phyloP scores from a whole-genome alignment of 768 basidiomycete species.

The Pleurotus giganteus region DNA sequence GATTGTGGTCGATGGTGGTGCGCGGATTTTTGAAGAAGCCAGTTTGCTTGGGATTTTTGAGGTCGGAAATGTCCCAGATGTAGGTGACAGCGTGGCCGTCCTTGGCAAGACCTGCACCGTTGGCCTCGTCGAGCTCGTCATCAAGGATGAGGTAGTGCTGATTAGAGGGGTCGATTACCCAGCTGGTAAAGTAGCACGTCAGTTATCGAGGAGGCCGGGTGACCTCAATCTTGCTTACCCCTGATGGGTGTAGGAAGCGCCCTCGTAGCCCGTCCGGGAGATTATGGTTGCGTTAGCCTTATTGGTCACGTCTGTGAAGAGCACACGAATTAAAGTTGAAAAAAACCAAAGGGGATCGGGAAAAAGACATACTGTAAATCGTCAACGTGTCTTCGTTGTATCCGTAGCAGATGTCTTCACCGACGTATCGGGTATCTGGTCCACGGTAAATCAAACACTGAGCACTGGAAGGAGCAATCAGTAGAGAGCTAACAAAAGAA shows the following conservation, averaged over 20 bases:
- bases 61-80: conserved; percentile 29
- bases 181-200: neutral
- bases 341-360: neutral
- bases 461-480: conserved; percentile 17
- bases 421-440: conserved; percentile 25
- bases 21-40: conserved; percentile 24
- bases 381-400: conserved; percentile 31
- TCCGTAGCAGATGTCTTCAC: conserved; percentile 27
- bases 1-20: conserved; percentile 27
- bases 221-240: conserved; percentile 19
- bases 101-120: conserved; percentile 17
- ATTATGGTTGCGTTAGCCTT: conserved; percentile 21
- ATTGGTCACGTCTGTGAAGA: conserved; percentile 19
- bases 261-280: conserved; percentile 26
- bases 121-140: conserved; percentile 26
- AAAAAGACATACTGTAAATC: conserved; percentile 17
- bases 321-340: neutral
- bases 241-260: conserved; percentile 30
- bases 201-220: neutral
- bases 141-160: conserved; percentile 27
- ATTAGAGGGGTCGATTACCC: conserved; percentile 23
- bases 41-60: conserved; percentile 23
- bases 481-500: neutral
- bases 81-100: conserved; percentile 24
- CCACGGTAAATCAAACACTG: conserved; percentile 29